Evolutionary conservation across 2,329 filamentous ascomycete genomes (phyloP).

Genomic region (Colletotrichum noveboracense): DNA sequence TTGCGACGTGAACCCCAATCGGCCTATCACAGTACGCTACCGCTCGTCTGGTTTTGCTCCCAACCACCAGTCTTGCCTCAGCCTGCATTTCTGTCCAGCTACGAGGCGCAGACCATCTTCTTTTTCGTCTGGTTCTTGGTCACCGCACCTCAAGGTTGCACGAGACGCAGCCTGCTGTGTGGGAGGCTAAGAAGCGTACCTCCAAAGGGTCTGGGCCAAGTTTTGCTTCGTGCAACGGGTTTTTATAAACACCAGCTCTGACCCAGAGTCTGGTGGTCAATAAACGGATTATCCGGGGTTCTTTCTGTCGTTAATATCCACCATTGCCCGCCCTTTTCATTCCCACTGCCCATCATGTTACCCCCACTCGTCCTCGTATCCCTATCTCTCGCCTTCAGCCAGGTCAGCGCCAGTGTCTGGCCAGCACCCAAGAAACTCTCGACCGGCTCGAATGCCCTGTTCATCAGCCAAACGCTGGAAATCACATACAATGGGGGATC

Average conservation of each 20-base stretch:
- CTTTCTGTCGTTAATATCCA: background rate
- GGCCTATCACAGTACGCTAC: background rate
- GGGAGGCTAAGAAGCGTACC: background rate
- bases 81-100: background rate
- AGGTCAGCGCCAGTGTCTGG: conserved; percentile 58
- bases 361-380: conserved; percentile 38
- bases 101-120: background rate
- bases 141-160: background rate
- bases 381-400: conserved; percentile 43
- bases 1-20: background rate
- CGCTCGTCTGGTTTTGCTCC: background rate
- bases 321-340: background rate
- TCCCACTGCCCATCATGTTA: conserved; percentile 28
- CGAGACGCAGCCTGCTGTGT: background rate
- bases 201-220: background rate
- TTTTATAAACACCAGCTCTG: conserved; percentile 1
- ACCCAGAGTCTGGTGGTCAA: background rate
- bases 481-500: conserved; percentile 64
- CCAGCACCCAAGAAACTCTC: conserved; percentile 57
- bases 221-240: background rate
- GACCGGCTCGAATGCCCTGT: conserved; percentile 57
- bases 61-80: conserved; percentile 9
- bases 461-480: conserved; percentile 55
- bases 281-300: background rate
- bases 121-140: background rate